Percentiles rank a stretch among this genome's conserved stretches.
Evolutionary conservation across 441 rosid species (phyloP).

Genomic region (Eruca vesicaria): DNA sequence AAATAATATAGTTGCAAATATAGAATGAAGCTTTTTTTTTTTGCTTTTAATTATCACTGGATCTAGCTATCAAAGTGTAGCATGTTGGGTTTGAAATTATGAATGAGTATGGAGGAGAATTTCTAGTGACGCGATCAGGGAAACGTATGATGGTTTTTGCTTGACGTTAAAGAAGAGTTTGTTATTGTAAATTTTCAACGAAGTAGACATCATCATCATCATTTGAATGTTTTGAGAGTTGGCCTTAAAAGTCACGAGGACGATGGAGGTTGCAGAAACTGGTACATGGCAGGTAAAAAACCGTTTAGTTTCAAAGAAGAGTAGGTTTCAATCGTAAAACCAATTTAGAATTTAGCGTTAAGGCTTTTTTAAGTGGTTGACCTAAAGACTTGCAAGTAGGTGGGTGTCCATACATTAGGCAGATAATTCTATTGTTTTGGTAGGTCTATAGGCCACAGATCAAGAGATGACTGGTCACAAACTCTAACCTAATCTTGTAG

Average conservation of each 20-base stretch:
- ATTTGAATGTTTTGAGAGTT: not conserved
- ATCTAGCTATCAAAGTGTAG: not conserved
- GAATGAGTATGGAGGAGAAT: conserved; percentile 12
- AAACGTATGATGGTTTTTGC: conserved; percentile 19
- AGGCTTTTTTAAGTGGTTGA: conserved; percentile 24
- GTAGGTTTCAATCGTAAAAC: conserved; percentile 5
- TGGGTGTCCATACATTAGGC: conserved; percentile 4
- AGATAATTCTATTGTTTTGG: conserved; percentile 14
- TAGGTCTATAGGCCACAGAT: conserved; percentile 2
- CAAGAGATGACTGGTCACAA: not conserved
- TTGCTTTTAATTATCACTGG: not conserved
- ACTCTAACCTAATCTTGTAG: conserved; percentile 18
- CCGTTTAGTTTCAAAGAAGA: conserved; percentile 12
- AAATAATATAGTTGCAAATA: not conserved
- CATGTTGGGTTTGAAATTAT: conserved; percentile 6
- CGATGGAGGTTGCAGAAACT: conserved; percentile 18
- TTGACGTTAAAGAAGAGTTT: conserved; percentile 19
- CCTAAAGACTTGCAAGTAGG: conserved; percentile 17
- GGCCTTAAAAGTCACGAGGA: conserved; percentile 3
- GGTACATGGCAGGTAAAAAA: conserved; percentile 14
- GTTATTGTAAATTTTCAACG: conserved; percentile 23
- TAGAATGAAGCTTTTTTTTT: not conserved
- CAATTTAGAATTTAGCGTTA: not conserved
- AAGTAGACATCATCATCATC: conserved; percentile 17
- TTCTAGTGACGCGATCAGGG: not conserved